phyloP scores from a whole-genome alignment of 78 protist genomes.

The Dictyostelium discoideum region DNA sequence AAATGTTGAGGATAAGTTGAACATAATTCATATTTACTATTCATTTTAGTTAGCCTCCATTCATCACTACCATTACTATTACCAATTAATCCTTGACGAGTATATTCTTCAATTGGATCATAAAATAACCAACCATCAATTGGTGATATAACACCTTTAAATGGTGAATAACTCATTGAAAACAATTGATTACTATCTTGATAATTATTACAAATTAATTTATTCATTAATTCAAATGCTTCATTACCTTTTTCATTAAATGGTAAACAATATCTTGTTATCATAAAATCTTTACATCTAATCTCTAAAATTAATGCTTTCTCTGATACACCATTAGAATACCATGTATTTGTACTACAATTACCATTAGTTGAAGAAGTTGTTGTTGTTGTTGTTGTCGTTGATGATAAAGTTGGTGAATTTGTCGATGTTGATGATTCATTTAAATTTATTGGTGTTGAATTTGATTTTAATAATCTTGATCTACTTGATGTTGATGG shows the following conservation, averaged over 20 bases:
- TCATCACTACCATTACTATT: neutral
- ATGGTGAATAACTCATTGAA: conserved; percentile 37
- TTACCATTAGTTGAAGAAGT: neutral
- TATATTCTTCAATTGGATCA: conserved; percentile 80
- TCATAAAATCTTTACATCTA: conserved; percentile 64
- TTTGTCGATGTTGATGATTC: neutral
- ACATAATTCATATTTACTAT: conserved; percentile 69
- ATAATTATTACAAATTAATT: neutral
- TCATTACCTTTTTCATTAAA: conserved; percentile 40
- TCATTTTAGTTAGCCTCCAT: conserved; percentile 65
- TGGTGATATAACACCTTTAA: neutral
- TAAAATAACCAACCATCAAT: conserved; percentile 75
- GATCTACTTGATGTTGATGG: neutral
- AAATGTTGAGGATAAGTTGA: conserved; percentile 83
- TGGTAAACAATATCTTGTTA: conserved; percentile 57
- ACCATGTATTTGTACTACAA: neutral
- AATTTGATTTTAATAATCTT: neutral
- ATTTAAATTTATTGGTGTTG: neutral
- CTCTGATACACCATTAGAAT: conserved; percentile 41
- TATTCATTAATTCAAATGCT: neutral
- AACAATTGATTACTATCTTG: neutral
- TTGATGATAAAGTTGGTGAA: neutral
- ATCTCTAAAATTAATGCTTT: conserved; percentile 67
- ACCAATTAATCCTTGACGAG: conserved; percentile 46
- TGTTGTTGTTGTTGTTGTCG: conserved; percentile 24